phyloP scores from a whole-genome alignment of 192 early-diverging fungal species.

The Coemansia sp. region DNA sequence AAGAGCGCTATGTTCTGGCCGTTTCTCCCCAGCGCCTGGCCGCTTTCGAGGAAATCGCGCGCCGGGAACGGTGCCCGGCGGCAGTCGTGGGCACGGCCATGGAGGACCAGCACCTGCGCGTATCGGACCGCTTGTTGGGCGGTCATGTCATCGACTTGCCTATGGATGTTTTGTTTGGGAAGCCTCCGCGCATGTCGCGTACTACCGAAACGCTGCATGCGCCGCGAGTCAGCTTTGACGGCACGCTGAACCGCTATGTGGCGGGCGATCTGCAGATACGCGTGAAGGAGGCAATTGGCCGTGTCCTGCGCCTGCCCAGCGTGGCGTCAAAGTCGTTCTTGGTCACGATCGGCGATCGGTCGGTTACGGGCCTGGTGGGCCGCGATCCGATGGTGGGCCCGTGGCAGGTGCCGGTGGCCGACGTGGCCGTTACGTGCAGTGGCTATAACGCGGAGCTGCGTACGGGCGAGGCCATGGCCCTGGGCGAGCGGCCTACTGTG shows the following conservation, averaged over 20 bases:
- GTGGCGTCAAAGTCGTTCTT: conserved; percentile 94
- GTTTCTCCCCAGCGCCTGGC: conserved; percentile 63
- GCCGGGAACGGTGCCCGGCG: conserved; percentile 86
- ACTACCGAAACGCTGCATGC: conserved; percentile 53
- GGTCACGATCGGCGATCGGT: conserved; percentile 97
- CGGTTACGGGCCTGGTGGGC: conserved; percentile 88
- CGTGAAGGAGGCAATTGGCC: conserved; percentile 59
- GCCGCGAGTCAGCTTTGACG: conserved; percentile 54
- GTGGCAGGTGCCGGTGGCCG: conserved; percentile 98
- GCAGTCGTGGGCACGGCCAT: conserved; percentile 88
- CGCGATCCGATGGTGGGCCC: conserved; percentile 98
- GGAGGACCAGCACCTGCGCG: conserved; percentile 69
- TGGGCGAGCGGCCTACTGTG: conserved; percentile 91
- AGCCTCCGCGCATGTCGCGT: conserved; percentile 93
- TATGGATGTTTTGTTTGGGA: conserved; percentile 95
- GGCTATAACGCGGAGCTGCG: conserved; percentile 52
- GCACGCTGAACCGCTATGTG: conserved; percentile 55
- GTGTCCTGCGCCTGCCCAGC: conserved; percentile 79
- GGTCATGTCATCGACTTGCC: conserved; percentile 81
- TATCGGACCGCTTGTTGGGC: conserved; percentile 58
- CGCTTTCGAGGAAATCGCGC: conserved; percentile 68
- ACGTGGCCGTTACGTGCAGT: conserved; percentile 86
- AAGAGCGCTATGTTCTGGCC: conserved; percentile 98
- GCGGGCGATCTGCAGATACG: conserved; percentile 36
- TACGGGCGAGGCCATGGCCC: conserved; percentile 94